Conservation (phyloP, 1,284 basidiomycete genomes). For the Polyporus tsugae region DNA sequence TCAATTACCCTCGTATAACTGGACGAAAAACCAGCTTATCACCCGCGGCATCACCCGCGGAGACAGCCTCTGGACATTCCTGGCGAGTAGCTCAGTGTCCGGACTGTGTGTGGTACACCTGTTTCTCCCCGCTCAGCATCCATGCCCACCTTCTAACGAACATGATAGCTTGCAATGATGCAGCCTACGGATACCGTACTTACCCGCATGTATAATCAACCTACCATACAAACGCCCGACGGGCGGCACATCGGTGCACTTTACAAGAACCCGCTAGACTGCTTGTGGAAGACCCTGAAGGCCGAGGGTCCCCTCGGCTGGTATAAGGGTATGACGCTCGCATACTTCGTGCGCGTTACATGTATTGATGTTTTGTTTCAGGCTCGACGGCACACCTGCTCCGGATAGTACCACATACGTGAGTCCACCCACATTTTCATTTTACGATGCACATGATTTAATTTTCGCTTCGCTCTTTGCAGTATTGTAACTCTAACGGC, state of each 20-base stretch:
- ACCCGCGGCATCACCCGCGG: conserved; percentile 70
- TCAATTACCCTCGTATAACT: conserved; percentile 96
- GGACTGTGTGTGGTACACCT: conserved; percentile 89
- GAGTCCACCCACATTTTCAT: conserved; percentile 36
- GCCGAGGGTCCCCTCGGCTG: conserved; percentile 90
- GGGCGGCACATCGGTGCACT: conserved; percentile 81
- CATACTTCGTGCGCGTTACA: too few species aligned
- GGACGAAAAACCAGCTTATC: conserved; percentile 84
- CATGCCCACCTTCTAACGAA: conserved; percentile 11
- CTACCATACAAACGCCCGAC: conserved; percentile 75
- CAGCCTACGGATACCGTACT: conserved; percentile 90
- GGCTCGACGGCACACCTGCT: conserved; percentile 93
- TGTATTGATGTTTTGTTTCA: conserved; percentile 38
- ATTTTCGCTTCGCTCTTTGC: neutral
- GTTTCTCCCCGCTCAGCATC: neutral
- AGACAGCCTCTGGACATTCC: conserved; percentile 87
- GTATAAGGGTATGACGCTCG: conserved; percentile 79
- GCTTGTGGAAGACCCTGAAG: conserved; percentile 95
- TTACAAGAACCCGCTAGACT: conserved; percentile 94
- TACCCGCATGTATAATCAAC: conserved; percentile 97
- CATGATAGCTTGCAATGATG: conserved; percentile 80
- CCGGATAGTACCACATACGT: conserved; percentile 94
- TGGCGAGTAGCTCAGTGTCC: conserved; percentile 89
- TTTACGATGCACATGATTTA: neutral
- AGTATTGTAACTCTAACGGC: conserved; percentile 88